Base-by-base conservation (phyloP, 1,284 basidiomycete species). In the Xerocomus nothofagi region DNA sequence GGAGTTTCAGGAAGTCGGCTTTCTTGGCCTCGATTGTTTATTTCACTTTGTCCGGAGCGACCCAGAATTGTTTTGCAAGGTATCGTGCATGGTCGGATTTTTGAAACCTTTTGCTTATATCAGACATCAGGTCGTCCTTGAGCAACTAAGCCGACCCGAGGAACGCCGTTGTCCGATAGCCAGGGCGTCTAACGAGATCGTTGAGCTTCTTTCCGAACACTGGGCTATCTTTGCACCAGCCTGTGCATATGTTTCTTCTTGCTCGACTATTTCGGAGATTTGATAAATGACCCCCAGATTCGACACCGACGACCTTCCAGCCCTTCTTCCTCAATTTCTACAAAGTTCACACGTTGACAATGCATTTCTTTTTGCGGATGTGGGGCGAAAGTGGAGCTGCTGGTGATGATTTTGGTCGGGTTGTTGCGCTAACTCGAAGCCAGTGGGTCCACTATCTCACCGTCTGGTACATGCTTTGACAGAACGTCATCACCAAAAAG, bases 331-430 rank as follows among this genome's bases (percentile, higher is more conserved):
- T 98, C 53, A 90, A 91, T 59, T 92, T 95, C 65, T 79, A 81
- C 57, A 84, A 82, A 51, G 85, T 96, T 10, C 95, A 98, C 69
- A 75, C 80, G 6, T 74, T 96, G 4, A 89, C 90, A 2, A 82
- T 91, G 24, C 84, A 84, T 49, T 97, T 98, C 75, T 97, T 97
- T 74, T 72, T 94, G 24, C 82, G 92, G 54, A 96, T 98, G 87
- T 98, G 94, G 94, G 84, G 81, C 60, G 94, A 98, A 69, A 93
- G 91, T 56, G 88, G 89, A 30, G 92, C 95, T 1, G 85, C 87
- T 9, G 68, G 70, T 8, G 83, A 77, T 26, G 93, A 97, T 67
- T 95, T 97, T 62, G 75, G 80, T 31, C 84, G 93, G 14, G 84
- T 98, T 9, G 81, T 84, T 40, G 89, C 88, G 14, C 73, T 98